phyloP scores from a whole-genome alignment of 2,329 filamentous ascomycete species.

The Calonectria pseudoturangicola region DNA sequence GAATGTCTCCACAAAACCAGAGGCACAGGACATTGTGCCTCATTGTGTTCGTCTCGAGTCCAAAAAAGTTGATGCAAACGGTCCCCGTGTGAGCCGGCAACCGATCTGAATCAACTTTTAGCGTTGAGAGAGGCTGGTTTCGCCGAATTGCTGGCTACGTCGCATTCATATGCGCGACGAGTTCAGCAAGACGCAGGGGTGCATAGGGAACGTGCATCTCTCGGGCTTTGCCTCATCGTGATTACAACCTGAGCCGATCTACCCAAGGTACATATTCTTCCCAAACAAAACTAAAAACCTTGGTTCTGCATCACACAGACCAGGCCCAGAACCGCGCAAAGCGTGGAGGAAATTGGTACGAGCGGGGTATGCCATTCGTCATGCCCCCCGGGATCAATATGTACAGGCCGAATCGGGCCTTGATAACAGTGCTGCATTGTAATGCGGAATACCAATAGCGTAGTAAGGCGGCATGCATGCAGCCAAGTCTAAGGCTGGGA shows the following conservation, averaged over 20 bases:
- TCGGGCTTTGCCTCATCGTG: background rate
- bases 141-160: background rate
- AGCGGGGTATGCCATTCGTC: slow-evolving; percentile 20
- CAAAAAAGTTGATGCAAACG: background rate
- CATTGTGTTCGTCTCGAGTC: slow-evolving; percentile 8
- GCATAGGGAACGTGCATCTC: background rate
- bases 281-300: background rate
- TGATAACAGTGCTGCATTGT: slow-evolving; percentile 14
- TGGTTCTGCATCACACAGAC: background rate
- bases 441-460: slow-evolving; percentile 11
- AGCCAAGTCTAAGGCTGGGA: background rate
- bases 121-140: slow-evolving; percentile 1
- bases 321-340: slow-evolving; percentile 9
- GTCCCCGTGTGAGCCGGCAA: background rate
- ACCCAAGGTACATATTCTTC: background rate
- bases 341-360: slow-evolving; percentile 9
- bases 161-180: slow-evolving; percentile 6
- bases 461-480: slow-evolving; percentile 7
- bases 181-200: slow-evolving; percentile 2
- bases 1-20: background rate
- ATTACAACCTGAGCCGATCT: slow-evolving; percentile 3
- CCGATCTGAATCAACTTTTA: background rate
- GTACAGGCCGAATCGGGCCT: slow-evolving; percentile 14
- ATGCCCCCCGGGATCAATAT: slow-evolving; percentile 14
- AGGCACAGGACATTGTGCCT: background rate